phyloP scores from a whole-genome alignment of 306 rosid species.

The Datisca glomerata region DNA sequence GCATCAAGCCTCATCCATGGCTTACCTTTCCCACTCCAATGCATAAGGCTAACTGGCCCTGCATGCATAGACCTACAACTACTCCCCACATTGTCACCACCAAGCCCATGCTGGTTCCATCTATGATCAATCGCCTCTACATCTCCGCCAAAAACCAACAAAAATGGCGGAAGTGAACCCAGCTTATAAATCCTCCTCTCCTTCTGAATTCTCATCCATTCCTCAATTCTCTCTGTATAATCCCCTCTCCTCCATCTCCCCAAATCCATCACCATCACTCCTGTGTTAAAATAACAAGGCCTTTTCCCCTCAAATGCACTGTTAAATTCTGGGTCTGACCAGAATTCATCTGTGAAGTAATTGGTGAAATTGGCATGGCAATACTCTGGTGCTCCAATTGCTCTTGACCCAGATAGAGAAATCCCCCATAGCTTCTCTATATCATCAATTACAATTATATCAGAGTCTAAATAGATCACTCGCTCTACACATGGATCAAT shows the following conservation, averaged over 20 bases:
- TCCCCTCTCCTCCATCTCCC: constrained; percentile 53
- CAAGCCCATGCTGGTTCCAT: too few species aligned
- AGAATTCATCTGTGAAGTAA: constrained; percentile 53
- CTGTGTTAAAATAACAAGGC: too few species aligned
- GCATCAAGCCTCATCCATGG: constrained; percentile 76
- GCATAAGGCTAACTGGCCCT: constrained; percentile 69
- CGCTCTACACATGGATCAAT: constrained; percentile 54
- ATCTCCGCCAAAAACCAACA: constrained; percentile 55
- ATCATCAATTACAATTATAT: constrained; percentile 56
- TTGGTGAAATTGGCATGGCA: constrained; percentile 74
- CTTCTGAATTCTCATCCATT: constrained; percentile 69
- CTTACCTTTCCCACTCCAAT: constrained; percentile 89
- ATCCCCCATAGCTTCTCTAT: constrained; percentile 54
- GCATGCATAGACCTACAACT: constrained; percentile 66
- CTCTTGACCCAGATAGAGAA: constrained; percentile 23
- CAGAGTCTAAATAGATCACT: constrained; percentile 71
- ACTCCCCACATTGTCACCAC: constrained; percentile 69
- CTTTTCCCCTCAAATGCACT: constrained; percentile 57
- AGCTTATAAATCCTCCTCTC: constrained; percentile 57
- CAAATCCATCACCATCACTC: constrained; percentile 76
- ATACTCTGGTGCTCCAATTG: too few species aligned
- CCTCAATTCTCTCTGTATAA: constrained; percentile 44
- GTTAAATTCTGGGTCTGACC: constrained; percentile 55
- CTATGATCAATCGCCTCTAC: constrained; percentile 62
- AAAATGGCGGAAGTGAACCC: constrained; percentile 69